Evolutionary conservation across 179 eudicot genomes (phyloP).

Genomic region (Drosera spatulata): DNA sequence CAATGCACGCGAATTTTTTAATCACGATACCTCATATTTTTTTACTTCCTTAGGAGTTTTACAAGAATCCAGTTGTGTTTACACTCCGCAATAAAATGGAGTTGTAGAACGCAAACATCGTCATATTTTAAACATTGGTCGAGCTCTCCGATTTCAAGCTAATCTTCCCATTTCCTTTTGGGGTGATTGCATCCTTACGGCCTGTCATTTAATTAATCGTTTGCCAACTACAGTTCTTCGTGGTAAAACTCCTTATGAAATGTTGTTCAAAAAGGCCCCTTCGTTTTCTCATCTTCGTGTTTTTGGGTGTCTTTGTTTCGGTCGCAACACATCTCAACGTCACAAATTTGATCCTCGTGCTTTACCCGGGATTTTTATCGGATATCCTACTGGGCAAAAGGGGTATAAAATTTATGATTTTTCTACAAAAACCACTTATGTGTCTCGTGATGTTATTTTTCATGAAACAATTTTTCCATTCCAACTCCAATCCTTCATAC

Average conservation of each 20-base stretch:
- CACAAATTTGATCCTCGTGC: neutral
- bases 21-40: neutral
- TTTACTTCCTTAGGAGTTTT: neutral
- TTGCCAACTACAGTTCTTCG: neutral
- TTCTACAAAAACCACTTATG: neutral
- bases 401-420: neutral
- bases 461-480: neutral
- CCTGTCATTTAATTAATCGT: neutral
- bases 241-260: neutral
- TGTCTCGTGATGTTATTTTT: neutral
- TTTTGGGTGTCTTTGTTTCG: neutral
- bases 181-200: neutral
- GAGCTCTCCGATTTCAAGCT: neutral
- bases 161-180: neutral
- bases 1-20: neutral
- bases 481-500: neutral
- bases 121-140: neutral
- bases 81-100: neutral
- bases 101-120: conserved; percentile 1
- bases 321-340: neutral
- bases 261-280: neutral
- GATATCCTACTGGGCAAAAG: neutral
- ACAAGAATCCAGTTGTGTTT: neutral
- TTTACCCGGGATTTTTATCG: neutral
- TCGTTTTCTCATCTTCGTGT: neutral